Base-by-base conservation (phyloP, 345 rosid species). In the Boechera divaricarpa region DNA sequence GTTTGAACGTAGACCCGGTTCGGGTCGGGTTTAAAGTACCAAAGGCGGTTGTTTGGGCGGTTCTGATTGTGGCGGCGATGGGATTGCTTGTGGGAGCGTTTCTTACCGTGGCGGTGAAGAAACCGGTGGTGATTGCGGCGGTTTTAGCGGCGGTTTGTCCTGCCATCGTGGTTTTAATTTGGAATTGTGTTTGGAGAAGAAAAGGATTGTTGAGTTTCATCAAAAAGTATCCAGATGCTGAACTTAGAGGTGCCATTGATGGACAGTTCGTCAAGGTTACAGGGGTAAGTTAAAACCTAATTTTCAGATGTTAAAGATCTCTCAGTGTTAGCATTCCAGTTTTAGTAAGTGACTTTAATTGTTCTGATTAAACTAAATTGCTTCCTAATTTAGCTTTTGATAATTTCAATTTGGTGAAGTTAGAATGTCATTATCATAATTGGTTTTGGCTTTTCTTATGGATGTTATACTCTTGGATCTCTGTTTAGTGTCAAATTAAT, bases 211-310 rank as follows among this genome's bases (percentile, higher is more conserved):
- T 90, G 78, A 83, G 87, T 69, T 90, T 76, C 83, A 83, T 94
- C 54, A 81, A 69, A 63, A 84, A 84, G 70, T 87, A 85, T 74
- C 93, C 97, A 5, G 95, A 94, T 79, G 86, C 94, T 41, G 97
- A 87, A 83, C 97, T 92, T 72, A 88, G 98, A 85, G 93, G 93
- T 42, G 97, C 98, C 44, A 77, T 84, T 69, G 97, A 94, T 87
- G 98, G 98, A 38, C 97, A 92, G 64, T 84, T 85, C 67, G 95
- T 94, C 56, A 94, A 92, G 83, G 92, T 94, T 76, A 92, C 97
- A 11, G 98, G 98, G 90, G 98, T 92, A 89, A 80, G 65, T 32
- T 24, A 29, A 51, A 26, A 18, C 63, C 44, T 29, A 41, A 72
- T 62, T 62, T 54, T 73, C 15, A 48, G 3, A 62, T 36, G 24